Base-by-base conservation (phyloP, 495 filamentous ascomycete genomes). In the Daldinia childiae region DNA sequence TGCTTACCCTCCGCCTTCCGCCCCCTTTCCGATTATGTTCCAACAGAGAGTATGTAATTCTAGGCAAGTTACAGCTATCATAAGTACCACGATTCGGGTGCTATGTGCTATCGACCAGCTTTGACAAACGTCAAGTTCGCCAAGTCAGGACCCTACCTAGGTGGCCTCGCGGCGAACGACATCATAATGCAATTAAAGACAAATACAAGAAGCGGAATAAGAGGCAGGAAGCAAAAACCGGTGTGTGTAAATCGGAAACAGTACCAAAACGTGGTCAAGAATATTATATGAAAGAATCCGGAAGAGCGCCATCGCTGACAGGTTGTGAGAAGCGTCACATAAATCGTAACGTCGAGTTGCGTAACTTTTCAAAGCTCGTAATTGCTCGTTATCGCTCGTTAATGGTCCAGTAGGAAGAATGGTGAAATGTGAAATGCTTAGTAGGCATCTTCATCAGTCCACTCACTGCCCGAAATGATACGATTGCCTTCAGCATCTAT, bases 381-480 rank as follows among this genome's bases (percentile, higher is more conserved):
- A 76, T 74, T 54, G 24, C 24, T 54, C 50, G 43, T 48, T 48
- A 48, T 48, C 43, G 43, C 43, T 48, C 43, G 43, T 48, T 54
- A 54, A 21, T 27, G 61, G 55, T 73, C 54, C 67, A 69, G 68
- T 58, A 50, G 63, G 51, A 62, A 64, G 63, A 50, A 43, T n/a
- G 36, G 48, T 57, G 45, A 29, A 60, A 58, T 59, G 48, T 57
- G 45, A 29, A 60, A 58, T 59, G 41, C 19, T 78, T 72, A 87
- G 64, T 82, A 86, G 14, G 78, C 82, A 69, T 87, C 85, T 66
- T 86, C 84, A 64, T 88, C 86, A 11, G 84, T 87, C 86, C 85
- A 87, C 69, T 88, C 86, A 68, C 84, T 86, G 11, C 82, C 84
- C 17, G 82, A 85, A 14, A 83, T 72, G 26, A 85, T 84, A 43